Evolutionary conservation across 2,329 filamentous ascomycete genomes (phyloP), one percentile per base, ranked within the genome.

Genomic region (Xylaria digitata): DNA sequence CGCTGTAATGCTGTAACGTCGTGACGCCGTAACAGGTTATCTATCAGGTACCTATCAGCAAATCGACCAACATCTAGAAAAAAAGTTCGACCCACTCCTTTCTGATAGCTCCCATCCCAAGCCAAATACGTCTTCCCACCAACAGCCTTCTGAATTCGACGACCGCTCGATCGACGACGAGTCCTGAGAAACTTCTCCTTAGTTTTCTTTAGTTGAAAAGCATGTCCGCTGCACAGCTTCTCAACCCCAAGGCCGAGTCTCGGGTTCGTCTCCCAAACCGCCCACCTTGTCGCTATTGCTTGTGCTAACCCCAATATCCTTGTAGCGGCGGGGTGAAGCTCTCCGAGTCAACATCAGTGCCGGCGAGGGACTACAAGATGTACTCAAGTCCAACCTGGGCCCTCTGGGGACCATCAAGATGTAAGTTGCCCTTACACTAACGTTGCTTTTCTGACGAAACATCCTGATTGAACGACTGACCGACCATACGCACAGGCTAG

Each of bases 211-310:
- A 40, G 13, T 13, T 15, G 11, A 40, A 40, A 15, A 40, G 37
- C 69, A 98, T 98, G 96, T 98, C 94, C 83, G 96, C 96, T 75
- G 94, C 96, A 78, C 95, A 98, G 85, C 90, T 99, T 78, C 91
- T 99, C 73, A 99, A 99, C 83, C 96, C 96, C 70, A 99, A 99
- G 86, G 96, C 96, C 78, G 96, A 99, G 85, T 97, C 94, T 76
- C 90, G 96, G 83, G 94, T 96, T 70, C 58, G 69, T 67, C 17
- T 13, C 5, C 37, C 26, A 23, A 19, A 8, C 5, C 13, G 13
- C 37, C 37, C 11, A 15, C 5, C 9, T 40, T 13, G 37, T 40
- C 37, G 37, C 17, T 42, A 7, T 46, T n/a, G 11, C 8, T n/a
- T 21, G 40, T 37, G 32, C 2, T 74, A 6, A 63, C 48, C 9